A percentile compares a stretch with the other conserved stretches of the same genome.
Evolutionary conservation across 2,329 filamentous ascomycete species (phyloP).

Genomic region (Apiospora arundinis): DNA sequence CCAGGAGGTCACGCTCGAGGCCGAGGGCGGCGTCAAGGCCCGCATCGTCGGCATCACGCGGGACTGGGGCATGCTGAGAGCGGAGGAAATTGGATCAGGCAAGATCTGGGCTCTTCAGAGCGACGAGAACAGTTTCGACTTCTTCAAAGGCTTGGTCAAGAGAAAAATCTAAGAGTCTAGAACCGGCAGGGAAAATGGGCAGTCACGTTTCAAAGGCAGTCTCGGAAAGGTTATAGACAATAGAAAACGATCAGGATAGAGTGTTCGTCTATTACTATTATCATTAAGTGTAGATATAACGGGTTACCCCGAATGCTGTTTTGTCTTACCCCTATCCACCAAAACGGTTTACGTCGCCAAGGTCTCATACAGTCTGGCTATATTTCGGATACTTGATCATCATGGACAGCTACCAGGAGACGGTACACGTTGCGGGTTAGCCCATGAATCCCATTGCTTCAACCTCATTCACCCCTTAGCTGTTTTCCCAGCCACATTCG

Average conservation of each 20-base stretch:
- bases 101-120: constrained; percentile 86
- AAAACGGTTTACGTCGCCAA: too few species aligned
- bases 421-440: not conserved
- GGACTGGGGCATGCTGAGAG: constrained; percentile 89
- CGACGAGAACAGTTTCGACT: constrained; percentile 98
- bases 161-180: constrained; percentile 62
- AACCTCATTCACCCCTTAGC: not conserved
- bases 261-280: not conserved
- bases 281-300: not conserved
- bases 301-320: not conserved
- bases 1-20: constrained; percentile 76
- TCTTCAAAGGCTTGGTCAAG: constrained; percentile 86
- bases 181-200: too few species aligned
- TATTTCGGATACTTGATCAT: not conserved
- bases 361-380: not conserved
- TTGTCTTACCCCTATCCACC: not conserved
- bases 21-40: constrained; percentile 76
- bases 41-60: constrained; percentile 84
- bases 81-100: constrained; percentile 84
- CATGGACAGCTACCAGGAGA: not conserved
- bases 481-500: not conserved
- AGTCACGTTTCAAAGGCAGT: not conserved
- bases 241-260: not conserved
- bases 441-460: not conserved
- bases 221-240: not conserved